Evolutionary conservation across 352 stramenopile genomes (phyloP).

Genomic region (Phytophthora vignae): DNA sequence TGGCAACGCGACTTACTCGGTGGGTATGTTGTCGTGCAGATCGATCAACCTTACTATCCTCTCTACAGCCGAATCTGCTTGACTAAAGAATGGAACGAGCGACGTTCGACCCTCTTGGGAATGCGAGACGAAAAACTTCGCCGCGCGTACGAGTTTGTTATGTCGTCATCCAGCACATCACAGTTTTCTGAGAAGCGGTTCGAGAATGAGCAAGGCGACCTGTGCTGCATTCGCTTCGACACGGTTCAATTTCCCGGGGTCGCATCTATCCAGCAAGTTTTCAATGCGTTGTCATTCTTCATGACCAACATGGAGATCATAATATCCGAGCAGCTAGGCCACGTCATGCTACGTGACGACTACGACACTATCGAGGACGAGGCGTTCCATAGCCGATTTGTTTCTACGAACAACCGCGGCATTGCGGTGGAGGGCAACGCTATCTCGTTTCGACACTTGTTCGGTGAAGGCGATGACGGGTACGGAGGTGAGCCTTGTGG

Average conservation of each 20-base stretch:
- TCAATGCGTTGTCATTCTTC: conserved; percentile 40
- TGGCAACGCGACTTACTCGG: background rate
- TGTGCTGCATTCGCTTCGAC: conserved; percentile 43
- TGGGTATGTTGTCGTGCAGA: conserved; percentile 9
- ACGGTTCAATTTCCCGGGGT: conserved; percentile 38
- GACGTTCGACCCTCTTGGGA: conserved; percentile 21
- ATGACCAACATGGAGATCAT: conserved; percentile 52
- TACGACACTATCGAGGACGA: conserved; percentile 38
- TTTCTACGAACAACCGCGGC: conserved; percentile 31
- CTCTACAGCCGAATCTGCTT: conserved; percentile 40
- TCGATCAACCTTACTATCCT: conserved; percentile 29
- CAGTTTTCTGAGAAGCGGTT: conserved; percentile 40
- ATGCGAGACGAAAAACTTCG: conserved; percentile 30
- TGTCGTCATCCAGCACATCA: conserved; percentile 13
- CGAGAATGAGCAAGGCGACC: conserved; percentile 36
- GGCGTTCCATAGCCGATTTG: conserved; percentile 37
- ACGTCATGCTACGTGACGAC: conserved; percentile 49
- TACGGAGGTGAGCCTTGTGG: conserved; percentile 16
- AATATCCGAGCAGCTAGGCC: conserved; percentile 42
- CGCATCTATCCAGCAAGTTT: conserved; percentile 41
- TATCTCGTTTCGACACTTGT: conserved; percentile 35
- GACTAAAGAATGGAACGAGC: conserved; percentile 29
- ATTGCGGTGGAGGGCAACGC: conserved; percentile 39
- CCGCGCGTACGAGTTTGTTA: conserved; percentile 38
- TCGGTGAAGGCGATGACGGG: conserved; percentile 12